Conservation (phyloP, 2,329 filamentous ascomycete species). For the Amauroascus niger region DNA sequence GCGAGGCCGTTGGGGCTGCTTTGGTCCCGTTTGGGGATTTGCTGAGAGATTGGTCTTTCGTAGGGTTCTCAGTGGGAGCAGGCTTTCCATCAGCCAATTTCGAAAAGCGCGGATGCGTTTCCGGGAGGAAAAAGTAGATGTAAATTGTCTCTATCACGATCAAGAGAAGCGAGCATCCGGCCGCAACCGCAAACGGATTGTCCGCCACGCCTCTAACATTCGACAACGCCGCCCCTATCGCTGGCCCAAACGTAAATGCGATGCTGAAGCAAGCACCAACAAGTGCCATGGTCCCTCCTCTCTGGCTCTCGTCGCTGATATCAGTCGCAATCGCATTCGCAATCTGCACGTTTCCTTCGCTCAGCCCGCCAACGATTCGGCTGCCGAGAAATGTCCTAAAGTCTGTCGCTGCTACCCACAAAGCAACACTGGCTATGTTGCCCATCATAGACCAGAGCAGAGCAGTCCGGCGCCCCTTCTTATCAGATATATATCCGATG, state of each 20-base stretch:
- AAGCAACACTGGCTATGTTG: constrained; percentile 82
- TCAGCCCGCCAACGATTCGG: constrained; percentile 80
- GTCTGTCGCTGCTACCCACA: constrained; percentile 89
- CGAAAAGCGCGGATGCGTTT: constrained; percentile 61
- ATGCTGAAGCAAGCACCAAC: constrained; percentile 95
- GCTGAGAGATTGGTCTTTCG: background rate
- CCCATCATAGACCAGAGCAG: constrained; percentile 85
- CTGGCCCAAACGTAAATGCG: constrained; percentile 92
- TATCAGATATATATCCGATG: constrained; percentile 81
- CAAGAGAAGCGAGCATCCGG: constrained; percentile 73
- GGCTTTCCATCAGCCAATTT: constrained; percentile 23
- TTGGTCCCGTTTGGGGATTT: constrained; percentile 10
- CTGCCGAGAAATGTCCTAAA: constrained; percentile 95
- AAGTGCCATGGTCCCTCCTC: constrained; percentile 88
- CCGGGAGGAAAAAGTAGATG: constrained; percentile 72
- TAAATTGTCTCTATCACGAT: constrained; percentile 83
- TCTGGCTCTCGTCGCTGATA: constrained; percentile 74
- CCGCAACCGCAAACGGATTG: constrained; percentile 90
- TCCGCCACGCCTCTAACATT: constrained; percentile 66
- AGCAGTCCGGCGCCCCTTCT: constrained; percentile 74
- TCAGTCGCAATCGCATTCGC: constrained; percentile 95
- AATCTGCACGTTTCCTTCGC: constrained; percentile 93
- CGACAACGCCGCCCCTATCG: constrained; percentile 77
- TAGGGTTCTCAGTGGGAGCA: constrained; percentile 6
- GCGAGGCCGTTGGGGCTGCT: constrained; percentile 8